phyloP scores from a whole-genome alignment of 176 grass and related monocot species.

The Aegilops longissima region DNA sequence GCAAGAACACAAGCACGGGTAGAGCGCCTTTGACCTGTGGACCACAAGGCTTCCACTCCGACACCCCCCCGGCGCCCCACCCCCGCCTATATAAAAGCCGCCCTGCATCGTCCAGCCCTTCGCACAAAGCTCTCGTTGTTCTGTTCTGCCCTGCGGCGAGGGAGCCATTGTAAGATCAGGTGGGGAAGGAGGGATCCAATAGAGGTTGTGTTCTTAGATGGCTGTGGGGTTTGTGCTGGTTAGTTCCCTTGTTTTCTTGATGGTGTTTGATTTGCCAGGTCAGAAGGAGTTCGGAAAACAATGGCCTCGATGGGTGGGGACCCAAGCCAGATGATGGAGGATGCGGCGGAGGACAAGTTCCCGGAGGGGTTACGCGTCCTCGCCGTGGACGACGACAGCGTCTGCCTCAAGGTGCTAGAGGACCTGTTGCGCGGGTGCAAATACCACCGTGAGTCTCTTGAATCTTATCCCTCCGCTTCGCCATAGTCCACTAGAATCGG shows the following conservation, averaged over 20 bases:
- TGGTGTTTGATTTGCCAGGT: neutral
- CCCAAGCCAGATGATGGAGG: neutral
- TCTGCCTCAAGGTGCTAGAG: slow-evolving; percentile 19
- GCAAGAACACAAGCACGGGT: too few species aligned
- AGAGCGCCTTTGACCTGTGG: too few species aligned
- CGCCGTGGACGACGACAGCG: slow-evolving; percentile 28
- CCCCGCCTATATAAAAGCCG: too few species aligned
- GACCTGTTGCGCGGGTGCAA: slow-evolving; percentile 1
- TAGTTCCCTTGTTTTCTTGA: neutral
- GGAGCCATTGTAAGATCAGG: neutral
- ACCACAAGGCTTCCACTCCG: too few species aligned
- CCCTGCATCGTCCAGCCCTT: too few species aligned
- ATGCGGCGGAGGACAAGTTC: slow-evolving; percentile 2
- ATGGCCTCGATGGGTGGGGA: neutral
- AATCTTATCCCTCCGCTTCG: neutral
- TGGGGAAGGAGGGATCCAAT: neutral
- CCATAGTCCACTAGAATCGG: neutral
- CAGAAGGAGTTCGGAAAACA: neutral
- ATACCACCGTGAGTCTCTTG: slow-evolving; percentile 29
- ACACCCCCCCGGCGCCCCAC: too few species aligned
- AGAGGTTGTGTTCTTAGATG: neutral
- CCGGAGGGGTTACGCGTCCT: slow-evolving; percentile 40
- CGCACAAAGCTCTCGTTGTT: too few species aligned
- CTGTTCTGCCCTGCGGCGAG: neutral
- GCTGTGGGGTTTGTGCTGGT: neutral